Base-by-base conservation (phyloP, 2,329 filamentous ascomycete species). In the Ophiostoma sp. region DNA sequence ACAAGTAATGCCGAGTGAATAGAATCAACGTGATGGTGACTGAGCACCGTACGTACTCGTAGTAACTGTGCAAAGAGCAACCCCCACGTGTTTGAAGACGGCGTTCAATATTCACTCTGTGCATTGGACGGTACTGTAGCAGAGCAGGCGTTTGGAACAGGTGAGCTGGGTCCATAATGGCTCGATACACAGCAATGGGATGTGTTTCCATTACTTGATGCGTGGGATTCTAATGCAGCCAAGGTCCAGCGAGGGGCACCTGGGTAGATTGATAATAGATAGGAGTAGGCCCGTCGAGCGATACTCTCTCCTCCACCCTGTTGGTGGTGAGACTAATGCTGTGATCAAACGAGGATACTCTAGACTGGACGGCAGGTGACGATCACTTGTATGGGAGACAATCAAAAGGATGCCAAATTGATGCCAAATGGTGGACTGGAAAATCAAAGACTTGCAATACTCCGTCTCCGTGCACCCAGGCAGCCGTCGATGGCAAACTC, bases 151-250 rank as follows among this genome's bases (percentile, higher is more conserved):
- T 57, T n/a, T 48, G n/a, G 23, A 57, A 57, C 52, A 57, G 52
- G n/a, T 27, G 52, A 57, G 52, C 52, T 15, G 10, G 10, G 23
- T 57, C n/a, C n/a, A 57, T 57, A 57, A 57, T 57, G 52, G 52
- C 52, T 57, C 23, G 52, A 57, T 57, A 57, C 52, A 31, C 23
- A 27, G 52, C n/a, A 8, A 57, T n/a, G 5, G 52, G 23, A 13
- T 57, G 52, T 7, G 52, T 27, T 57, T 57, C 52, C 23, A 57
- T 57, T 57, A 57, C 52, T 31, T 11, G 52, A 57, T 57, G 52
- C 23, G 52, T 57, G 52, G 52, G n/a, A 57, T 57, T 27, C 10
- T 3, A 4, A 57, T 57, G 52, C 52, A 57, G 52, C 52, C 52
- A 57, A 57, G 52, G 4, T n/a, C 44, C 52, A 57, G 52, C n/a